A percentile compares a stretch with the other conserved stretches of the same genome.
phyloP scores from a whole-genome alignment of 352 stramenopile genomes.

The Sclerospora graminicola region DNA sequence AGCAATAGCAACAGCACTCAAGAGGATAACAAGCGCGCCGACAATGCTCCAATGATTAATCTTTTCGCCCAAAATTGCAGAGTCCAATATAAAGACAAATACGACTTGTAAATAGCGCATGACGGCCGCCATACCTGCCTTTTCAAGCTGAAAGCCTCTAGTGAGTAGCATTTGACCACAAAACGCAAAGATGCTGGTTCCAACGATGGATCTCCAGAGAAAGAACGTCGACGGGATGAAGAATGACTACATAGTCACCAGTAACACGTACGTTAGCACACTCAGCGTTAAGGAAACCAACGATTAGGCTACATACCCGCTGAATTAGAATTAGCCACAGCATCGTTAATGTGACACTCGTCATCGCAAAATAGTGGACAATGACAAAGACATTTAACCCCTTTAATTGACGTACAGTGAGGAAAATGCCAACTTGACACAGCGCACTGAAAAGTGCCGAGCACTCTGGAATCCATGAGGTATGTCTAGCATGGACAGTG shows the following conservation, averaged over 20 bases:
- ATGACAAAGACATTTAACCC: slow-evolving; percentile 34
- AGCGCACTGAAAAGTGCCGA: slow-evolving; percentile 31
- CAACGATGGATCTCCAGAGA: slow-evolving; percentile 37
- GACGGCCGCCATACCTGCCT: slow-evolving; percentile 46
- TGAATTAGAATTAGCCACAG: slow-evolving; percentile 34
- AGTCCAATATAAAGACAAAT: slow-evolving; percentile 63
- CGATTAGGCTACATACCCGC: slow-evolving; percentile 12
- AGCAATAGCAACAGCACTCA: slow-evolving; percentile 38
- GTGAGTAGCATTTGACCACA: slow-evolving; percentile 52
- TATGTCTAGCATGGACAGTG: slow-evolving; percentile 4
- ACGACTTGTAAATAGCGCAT: slow-evolving; percentile 68
- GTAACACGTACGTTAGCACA: too few relatives aligned
- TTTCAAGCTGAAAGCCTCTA: slow-evolving; percentile 60
- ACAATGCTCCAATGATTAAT: slow-evolving; percentile 53
- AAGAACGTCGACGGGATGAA: slow-evolving; percentile 22
- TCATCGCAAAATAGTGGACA: slow-evolving; percentile 53
- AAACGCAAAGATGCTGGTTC: slow-evolving; percentile 34
- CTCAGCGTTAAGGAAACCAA: too few relatives aligned
- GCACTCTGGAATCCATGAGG: slow-evolving; percentile 20
- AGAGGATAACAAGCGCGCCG: slow-evolving; percentile 41
- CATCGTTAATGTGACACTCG: slow-evolving; percentile 25
- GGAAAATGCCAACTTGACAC: slow-evolving; percentile 40
- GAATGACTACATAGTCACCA: too few relatives aligned
- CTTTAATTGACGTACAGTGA: slow-evolving; percentile 39
- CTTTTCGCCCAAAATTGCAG: slow-evolving; percentile 39